A percentile compares a stretch with the other conserved stretches of the same genome.
Conservation (phyloP, 352 stramenopile species). For the Globisporangium perplexum region DNA sequence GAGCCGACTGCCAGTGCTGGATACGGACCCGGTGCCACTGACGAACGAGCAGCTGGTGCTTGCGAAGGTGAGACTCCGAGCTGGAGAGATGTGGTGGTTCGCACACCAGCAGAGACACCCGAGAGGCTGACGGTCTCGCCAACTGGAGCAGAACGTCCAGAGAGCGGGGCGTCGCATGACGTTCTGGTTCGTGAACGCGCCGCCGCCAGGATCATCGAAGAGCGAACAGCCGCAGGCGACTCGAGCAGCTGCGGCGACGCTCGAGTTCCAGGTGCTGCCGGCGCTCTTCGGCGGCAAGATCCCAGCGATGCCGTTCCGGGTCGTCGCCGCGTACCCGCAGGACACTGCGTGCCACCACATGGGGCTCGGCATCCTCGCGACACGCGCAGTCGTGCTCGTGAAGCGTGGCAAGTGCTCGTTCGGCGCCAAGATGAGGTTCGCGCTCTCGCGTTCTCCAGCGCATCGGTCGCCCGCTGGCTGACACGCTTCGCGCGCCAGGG, state of each 20-base stretch:
- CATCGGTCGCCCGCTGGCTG: background rate
- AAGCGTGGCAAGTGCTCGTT: slow-evolving; percentile 67
- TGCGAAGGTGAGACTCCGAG: slow-evolving; percentile 22
- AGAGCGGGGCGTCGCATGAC: slow-evolving; percentile 32
- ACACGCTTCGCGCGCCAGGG: slow-evolving; percentile 14
- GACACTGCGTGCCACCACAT: slow-evolving; percentile 66
- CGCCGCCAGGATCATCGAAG: background rate
- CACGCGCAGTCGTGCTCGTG: slow-evolving; percentile 58
- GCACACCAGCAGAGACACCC: too few relatives aligned
- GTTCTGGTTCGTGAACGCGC: slow-evolving; percentile 51
- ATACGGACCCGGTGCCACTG: slow-evolving; percentile 23
- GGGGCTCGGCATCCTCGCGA: slow-evolving; percentile 49
- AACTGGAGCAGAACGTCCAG: slow-evolving; percentile 30
- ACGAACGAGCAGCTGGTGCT: slow-evolving; percentile 39
- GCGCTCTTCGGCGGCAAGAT: slow-evolving; percentile 54
- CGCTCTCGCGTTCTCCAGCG: background rate
- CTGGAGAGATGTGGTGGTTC: too few relatives aligned
- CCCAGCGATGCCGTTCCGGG: slow-evolving; percentile 35
- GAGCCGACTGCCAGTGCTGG: slow-evolving; percentile 19
- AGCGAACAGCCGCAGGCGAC: background rate
- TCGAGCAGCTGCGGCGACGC: background rate
- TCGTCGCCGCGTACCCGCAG: slow-evolving; percentile 58
- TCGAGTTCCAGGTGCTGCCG: slow-evolving; percentile 40
- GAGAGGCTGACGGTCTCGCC: too few relatives aligned
- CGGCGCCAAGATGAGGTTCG: slow-evolving; percentile 52